Conservation (phyloP, 768 basidiomycete species). For the Panaeolus cyanescens region DNA sequence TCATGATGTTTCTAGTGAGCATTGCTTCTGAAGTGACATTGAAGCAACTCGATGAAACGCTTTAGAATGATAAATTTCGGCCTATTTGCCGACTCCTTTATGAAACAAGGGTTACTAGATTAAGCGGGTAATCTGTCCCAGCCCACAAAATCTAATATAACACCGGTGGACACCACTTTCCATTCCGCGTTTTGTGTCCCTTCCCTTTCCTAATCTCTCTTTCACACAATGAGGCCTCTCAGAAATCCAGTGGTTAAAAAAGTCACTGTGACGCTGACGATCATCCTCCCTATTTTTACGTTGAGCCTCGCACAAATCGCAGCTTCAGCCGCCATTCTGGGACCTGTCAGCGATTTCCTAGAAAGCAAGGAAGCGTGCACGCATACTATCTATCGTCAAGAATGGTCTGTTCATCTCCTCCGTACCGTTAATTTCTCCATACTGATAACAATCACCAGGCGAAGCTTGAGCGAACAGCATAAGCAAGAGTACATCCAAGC, state of each 20-base stretch:
- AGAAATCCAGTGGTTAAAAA: background rate
- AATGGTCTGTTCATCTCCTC: background rate
- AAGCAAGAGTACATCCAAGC: background rate
- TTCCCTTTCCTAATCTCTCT: background rate
- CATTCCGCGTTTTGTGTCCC: background rate
- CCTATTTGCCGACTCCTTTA: no score
- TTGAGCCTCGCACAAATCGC: background rate
- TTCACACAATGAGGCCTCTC: background rate
- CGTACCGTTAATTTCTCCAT: no score
- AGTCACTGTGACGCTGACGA: background rate
- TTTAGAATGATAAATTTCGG: no score
- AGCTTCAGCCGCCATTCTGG: background rate
- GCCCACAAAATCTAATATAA: background rate
- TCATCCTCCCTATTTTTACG: background rate
- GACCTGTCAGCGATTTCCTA: background rate
- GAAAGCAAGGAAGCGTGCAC: background rate
- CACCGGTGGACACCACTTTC: background rate
- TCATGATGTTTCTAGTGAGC: no score
- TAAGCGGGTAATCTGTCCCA: no score
- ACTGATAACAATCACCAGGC: no score
- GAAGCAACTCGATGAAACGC: no score
- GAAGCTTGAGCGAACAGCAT: background rate
- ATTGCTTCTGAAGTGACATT: no score
- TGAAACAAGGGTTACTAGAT: no score
- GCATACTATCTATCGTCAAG: background rate